Evolutionary conservation across 2,329 filamentous ascomycete genomes (phyloP), one percentile per base, ranked within the genome.

Genomic region (Colletotrichum sp.): DNA sequence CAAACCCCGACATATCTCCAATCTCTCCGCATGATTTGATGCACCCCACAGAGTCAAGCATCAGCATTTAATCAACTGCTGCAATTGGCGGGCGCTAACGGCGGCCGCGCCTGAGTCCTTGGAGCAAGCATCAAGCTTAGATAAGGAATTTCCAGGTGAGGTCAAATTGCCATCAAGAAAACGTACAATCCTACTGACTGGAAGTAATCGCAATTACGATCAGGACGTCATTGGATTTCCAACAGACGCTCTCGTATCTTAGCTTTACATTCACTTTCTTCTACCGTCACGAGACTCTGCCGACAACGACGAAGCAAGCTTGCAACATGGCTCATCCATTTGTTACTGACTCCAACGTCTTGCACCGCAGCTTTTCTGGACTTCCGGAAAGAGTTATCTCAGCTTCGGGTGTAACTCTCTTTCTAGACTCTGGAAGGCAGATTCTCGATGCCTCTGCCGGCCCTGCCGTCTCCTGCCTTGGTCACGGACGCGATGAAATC

Each of bases 371-470:
- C 55, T 76, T 69, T 57, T 49, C 52, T 18, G 62, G 62, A 32
- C 30, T 28, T n/a, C 59, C 59, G 3, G 49, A 34, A 34, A 52
- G 39, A 32, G 60, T 76, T 6, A 3, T 57, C 12, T 28, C 52
- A 10, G 30, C 59, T 3, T 63, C 59, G 9, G 59, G 59, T 10
- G 59, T 63, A 13, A 30, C 59, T 10, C 49, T 76, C 2, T 24
- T 73, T 2, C 65, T 76, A 4, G 59, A 73, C 24, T 69, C 64
- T 5, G 71, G 65, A 18, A 57, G 26, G 8, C 52, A 71, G 44
- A 39, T 77, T 9, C 18, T 75, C n/a, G 75, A 71, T 64, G 71
- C 63, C 16, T 71, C 72, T 5, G 67, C 71, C 10, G 75, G 67
- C 18, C 63, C 75, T 2, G 44, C 71, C 4, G 71, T 77, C 12